Evolutionary conservation across 2,329 filamentous ascomycete genomes (phyloP).

Genomic region (Microcyclosporella mali): DNA sequence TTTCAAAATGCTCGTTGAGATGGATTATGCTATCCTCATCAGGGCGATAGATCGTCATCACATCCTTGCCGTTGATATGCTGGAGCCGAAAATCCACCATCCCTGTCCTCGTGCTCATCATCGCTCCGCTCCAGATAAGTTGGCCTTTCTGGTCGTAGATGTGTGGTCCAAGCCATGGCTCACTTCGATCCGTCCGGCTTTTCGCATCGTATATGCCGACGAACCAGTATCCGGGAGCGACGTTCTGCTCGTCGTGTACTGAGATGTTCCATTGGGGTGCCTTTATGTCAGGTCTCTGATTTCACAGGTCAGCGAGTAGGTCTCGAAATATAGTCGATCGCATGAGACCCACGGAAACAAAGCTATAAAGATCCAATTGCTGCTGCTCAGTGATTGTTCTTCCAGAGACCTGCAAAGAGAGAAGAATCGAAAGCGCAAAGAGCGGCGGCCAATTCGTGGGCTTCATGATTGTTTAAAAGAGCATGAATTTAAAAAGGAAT

Average conservation of each 20-base stretch:
- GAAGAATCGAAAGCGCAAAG: too few species aligned
- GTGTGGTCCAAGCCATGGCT: conserved; percentile 8
- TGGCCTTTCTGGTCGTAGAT: conserved; percentile 12
- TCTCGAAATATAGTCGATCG: too few species aligned
- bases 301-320: too few species aligned
- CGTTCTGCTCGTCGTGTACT: conserved; percentile 4
- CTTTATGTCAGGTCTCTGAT: conserved; percentile 9
- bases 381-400: too few species aligned
- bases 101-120: conserved; percentile 4
- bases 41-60: conserved; percentile 5
- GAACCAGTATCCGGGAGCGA: conserved; percentile 11
- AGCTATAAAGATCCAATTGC: too few species aligned
- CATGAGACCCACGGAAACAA: too few species aligned
- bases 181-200: conserved; percentile 3
- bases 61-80: background rate
- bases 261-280: conserved; percentile 11
- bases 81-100: conserved; percentile 9
- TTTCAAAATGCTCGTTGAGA: conserved; percentile 1
- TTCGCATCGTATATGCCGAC: conserved; percentile 5
- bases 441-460: too few species aligned
- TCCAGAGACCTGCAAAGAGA: too few species aligned
- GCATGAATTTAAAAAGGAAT: too few species aligned
- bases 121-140: conserved; percentile 10
- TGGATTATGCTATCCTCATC: background rate
- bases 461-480: too few species aligned